Percentiles rank a stretch among this genome's conserved stretches.
Conservation (phyloP, 2,329 filamentous ascomycete species). For the Coniella vitis region DNA sequence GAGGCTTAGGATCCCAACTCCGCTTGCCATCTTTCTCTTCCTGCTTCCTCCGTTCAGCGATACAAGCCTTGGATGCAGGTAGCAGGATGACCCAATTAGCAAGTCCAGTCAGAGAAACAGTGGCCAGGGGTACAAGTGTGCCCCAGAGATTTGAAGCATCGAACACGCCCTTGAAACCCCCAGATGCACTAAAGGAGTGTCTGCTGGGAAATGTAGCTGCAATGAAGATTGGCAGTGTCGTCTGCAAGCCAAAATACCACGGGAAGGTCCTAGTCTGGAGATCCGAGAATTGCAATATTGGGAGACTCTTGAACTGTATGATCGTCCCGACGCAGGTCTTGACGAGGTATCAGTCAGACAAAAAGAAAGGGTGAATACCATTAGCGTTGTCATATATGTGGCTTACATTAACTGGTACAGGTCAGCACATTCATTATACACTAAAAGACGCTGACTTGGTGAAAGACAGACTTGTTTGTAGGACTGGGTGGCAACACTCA, state of each 20-base stretch:
- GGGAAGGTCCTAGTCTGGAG: slow-evolving; percentile 80
- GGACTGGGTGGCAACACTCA: slow-evolving; percentile 38
- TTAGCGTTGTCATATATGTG: background rate
- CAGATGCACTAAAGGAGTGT: slow-evolving; percentile 37
- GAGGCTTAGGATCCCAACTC: slow-evolving; percentile 69
- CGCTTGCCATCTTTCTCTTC: slow-evolving; percentile 87
- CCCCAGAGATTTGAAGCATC: slow-evolving; percentile 53
- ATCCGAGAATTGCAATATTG: slow-evolving; percentile 71
- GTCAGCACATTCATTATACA: background rate
- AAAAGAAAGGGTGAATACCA: background rate
- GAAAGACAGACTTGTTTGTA: background rate
- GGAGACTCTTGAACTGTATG: slow-evolving; percentile 68
- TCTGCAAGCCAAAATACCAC: slow-evolving; percentile 82
- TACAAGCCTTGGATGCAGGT: slow-evolving; percentile 67
- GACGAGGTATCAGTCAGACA: slow-evolving; percentile 11
- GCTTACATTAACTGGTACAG: slow-evolving; percentile 12
- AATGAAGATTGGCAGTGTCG: slow-evolving; percentile 63
- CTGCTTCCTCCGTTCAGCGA: slow-evolving; percentile 71
- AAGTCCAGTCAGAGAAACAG: slow-evolving; percentile 64
- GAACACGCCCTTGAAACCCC: slow-evolving; percentile 49
- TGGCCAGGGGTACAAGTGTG: slow-evolving; percentile 61
- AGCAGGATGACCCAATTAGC: slow-evolving; percentile 66
- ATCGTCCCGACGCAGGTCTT: slow-evolving; percentile 71
- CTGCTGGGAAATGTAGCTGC: slow-evolving; percentile 73
- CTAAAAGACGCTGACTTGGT: background rate